Conservation (phyloP, 1,139 yeast genomes). For the Meyerozyma athensensis region DNA sequence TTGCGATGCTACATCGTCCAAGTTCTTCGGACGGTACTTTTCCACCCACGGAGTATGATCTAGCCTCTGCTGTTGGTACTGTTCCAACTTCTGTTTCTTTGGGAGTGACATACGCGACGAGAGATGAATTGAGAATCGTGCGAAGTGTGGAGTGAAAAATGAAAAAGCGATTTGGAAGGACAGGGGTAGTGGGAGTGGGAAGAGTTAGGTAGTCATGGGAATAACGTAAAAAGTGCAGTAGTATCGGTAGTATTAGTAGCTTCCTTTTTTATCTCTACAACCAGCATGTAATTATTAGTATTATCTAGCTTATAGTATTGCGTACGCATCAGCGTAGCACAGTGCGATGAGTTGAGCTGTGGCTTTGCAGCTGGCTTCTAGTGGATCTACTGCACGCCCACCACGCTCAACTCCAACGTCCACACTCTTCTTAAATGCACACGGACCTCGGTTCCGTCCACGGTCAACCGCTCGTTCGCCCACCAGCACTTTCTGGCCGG, state of each 20-base stretch:
- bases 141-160: neutral
- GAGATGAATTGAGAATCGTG: neutral
- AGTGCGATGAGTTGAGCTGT: no score
- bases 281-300: neutral
- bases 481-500: constrained; percentile 99
- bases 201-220: no score
- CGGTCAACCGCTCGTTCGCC: constrained; percentile 63
- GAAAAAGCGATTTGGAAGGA: neutral
- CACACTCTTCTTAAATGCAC: constrained; percentile 79
- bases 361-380: no score
- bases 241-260: no score
- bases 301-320: neutral
- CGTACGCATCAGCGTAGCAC: no score
- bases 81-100: constrained; percentile 18
- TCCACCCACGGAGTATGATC: constrained; percentile 76
- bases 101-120: constrained; percentile 1
- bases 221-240: no score
- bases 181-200: neutral
- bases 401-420: constrained; percentile 71
- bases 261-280: no score
- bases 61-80: constrained; percentile 38
- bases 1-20: constrained; percentile 88
- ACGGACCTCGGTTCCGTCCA: constrained; percentile 39
- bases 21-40: constrained; percentile 75
- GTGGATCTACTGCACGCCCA: constrained; percentile 44